These are phyloP conservation scores for Dioszegia aurantiaca DNA, from an alignment of 768 basidiomycete species.

Conservation along the genomic window DNA sequence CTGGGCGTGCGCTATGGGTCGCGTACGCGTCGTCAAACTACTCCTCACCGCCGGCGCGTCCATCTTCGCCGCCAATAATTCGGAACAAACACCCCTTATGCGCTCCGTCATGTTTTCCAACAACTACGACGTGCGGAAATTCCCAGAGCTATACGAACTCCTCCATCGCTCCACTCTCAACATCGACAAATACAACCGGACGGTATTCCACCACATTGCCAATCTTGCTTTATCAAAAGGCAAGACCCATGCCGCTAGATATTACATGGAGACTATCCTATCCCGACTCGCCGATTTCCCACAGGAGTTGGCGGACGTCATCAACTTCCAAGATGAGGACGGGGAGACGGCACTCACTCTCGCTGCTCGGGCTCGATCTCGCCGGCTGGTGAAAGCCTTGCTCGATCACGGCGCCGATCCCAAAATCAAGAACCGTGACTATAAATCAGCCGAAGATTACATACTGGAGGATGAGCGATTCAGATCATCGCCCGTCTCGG, in stretches of 20 bases:
- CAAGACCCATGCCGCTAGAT: slow-evolving; percentile 94
- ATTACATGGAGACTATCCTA: slow-evolving; percentile 97
- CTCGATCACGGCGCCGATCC: slow-evolving; percentile 96
- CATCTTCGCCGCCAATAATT: slow-evolving; percentile 92
- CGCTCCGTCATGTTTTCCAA: slow-evolving; percentile 99
- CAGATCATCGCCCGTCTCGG: slow-evolving; percentile 78
- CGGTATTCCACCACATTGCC: slow-evolving; percentile 96
- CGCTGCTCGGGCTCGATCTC: slow-evolving; percentile 91
- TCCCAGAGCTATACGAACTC: slow-evolving; percentile 93
- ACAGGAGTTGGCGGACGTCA: slow-evolving; percentile 91
- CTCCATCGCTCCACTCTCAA: slow-evolving; percentile 97
- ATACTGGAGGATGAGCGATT: slow-evolving; percentile 98
- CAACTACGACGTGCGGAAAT: slow-evolving; percentile 98
- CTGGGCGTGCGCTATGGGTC: slow-evolving; percentile 99
- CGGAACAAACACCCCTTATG: slow-evolving; percentile 97
- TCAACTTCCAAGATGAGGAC: slow-evolving; percentile 99
- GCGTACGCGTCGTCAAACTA: slow-evolving; percentile 90
- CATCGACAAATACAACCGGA: slow-evolving; percentile 95
- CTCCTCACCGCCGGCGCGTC: slow-evolving; percentile 91
- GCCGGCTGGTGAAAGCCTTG: slow-evolving; percentile 87
- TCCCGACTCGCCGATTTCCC: slow-evolving; percentile 85
- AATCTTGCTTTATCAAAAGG: slow-evolving; percentile 97
- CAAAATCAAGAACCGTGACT: slow-evolving; percentile 87
- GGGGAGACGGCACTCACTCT: slow-evolving; percentile 96
- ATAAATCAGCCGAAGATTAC: slow-evolving; percentile 96